phyloP scores from a whole-genome alignment of 441 rosid genomes.

The Gossypium lobatum region DNA sequence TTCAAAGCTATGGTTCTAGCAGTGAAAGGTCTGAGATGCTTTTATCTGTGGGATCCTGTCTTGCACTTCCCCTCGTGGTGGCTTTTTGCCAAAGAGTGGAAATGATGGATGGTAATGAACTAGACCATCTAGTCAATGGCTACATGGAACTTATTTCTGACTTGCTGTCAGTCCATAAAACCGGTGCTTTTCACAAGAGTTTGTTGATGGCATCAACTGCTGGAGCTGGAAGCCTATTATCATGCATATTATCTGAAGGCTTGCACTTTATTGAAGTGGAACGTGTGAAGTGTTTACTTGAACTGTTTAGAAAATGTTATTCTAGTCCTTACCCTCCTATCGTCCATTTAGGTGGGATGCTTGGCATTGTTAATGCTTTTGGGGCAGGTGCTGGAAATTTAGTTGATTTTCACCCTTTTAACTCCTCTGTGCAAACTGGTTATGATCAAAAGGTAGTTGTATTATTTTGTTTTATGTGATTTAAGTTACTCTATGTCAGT shows the following conservation, averaged over 20 bases:
- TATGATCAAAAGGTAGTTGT: constrained; percentile 45
- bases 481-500: background rate
- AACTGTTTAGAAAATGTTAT: constrained; percentile 69
- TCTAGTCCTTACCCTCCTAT: constrained; percentile 53
- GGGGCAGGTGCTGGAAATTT: constrained; percentile 82
- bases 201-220: constrained; percentile 74
- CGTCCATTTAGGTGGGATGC: constrained; percentile 79
- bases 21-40: constrained; percentile 35
- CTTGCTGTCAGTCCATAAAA: constrained; percentile 51
- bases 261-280: constrained; percentile 57
- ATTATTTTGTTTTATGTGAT: constrained; percentile 8
- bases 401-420: constrained; percentile 40
- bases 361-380: constrained; percentile 75
- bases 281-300: constrained; percentile 43
- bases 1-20: constrained; percentile 27
- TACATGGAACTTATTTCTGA: constrained; percentile 64
- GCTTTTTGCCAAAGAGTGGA: constrained; percentile 81
- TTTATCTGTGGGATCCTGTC: constrained; percentile 77
- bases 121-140: constrained; percentile 47
- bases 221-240: constrained; percentile 79
- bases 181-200: constrained; percentile 57
- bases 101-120: constrained; percentile 56
- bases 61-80: constrained; percentile 66
- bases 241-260: constrained; percentile 69
- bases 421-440: constrained; percentile 28